Percentiles rank a stretch among this genome's conserved stretches.
These are phyloP conservation scores for Colletotrichum abscissum DNA, from an alignment of 2,329 filamentous ascomycete species.

Conservation along the genomic window DNA sequence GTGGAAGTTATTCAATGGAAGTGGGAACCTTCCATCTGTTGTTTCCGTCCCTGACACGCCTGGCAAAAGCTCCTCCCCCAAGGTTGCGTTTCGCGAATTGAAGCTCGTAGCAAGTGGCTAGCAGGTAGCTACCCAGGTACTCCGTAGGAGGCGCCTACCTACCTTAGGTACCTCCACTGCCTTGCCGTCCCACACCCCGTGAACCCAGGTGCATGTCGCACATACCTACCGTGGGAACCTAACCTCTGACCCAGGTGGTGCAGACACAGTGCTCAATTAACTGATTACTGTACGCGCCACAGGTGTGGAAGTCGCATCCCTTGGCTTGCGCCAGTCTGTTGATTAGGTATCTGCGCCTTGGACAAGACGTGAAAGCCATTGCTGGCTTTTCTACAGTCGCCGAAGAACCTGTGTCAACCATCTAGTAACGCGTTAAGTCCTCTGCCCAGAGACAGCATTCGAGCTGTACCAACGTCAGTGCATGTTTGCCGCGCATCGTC, in stretches of 20 bases:
- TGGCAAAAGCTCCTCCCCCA: no score
- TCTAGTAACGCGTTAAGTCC: not conserved
- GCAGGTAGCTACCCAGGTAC: no score
- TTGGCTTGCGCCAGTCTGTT: slow-evolving; percentile 10
- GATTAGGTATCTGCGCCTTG: not conserved
- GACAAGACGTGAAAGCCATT: not conserved
- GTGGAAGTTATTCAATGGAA: not conserved
- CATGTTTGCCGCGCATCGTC: not conserved
- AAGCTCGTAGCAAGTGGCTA: no score
- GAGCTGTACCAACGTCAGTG: not conserved
- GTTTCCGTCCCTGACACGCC: not conserved
- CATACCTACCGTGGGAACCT: not conserved
- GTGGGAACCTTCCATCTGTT: not conserved
- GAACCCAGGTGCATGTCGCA: not conserved
- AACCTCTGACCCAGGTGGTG: not conserved
- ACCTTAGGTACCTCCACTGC: not conserved
- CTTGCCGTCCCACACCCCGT: not conserved
- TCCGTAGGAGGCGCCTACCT: not conserved
- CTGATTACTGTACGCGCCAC: slow-evolving; percentile 8
- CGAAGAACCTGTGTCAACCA: not conserved
- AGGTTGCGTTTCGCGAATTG: no score
- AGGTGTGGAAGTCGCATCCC: slow-evolving; percentile 22
- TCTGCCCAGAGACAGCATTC: not conserved
- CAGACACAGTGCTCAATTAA: not conserved
- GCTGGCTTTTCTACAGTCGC: not conserved